A percentile compares a stretch with the other conserved stretches of the same genome.
Conservation (phyloP, 2,329 filamentous ascomycete species). For the Penicillium sumatraense region DNA sequence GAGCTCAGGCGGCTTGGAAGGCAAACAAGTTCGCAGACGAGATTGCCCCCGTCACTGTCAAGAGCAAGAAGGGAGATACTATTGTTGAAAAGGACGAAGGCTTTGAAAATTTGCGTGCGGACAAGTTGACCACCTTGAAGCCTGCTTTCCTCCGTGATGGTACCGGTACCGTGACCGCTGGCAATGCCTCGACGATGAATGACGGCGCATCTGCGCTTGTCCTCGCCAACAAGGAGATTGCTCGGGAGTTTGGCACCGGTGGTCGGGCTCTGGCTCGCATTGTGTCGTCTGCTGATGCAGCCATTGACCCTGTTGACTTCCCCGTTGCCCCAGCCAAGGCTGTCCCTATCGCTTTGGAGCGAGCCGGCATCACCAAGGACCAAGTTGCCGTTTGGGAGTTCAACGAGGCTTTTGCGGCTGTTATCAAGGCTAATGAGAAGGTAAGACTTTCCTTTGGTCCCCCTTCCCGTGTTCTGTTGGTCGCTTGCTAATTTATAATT, state of each 20-base stretch:
- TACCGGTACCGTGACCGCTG: slow-evolving; percentile 88
- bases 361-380: slow-evolving; percentile 87
- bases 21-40: slow-evolving; percentile 83
- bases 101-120: slow-evolving; percentile 81
- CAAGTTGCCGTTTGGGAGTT: slow-evolving; percentile 97
- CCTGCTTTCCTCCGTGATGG: slow-evolving; percentile 88
- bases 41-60: slow-evolving; percentile 84
- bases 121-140: slow-evolving; percentile 85
- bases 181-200: slow-evolving; percentile 92
- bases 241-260: slow-evolving; percentile 74
- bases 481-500: slow-evolving; percentile 17
- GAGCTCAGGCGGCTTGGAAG: slow-evolving; percentile 89
- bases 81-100: slow-evolving; percentile 85
- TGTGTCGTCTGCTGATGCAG: slow-evolving; percentile 84
- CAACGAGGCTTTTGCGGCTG: slow-evolving; percentile 96
- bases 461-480: not conserved
- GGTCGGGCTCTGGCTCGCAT: slow-evolving; percentile 88
- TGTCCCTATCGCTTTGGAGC: slow-evolving; percentile 83
- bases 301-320: slow-evolving; percentile 90
- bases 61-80: slow-evolving; percentile 79
- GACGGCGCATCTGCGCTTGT: slow-evolving; percentile 93
- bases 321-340: slow-evolving; percentile 90
- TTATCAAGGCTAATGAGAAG: slow-evolving; percentile 94
- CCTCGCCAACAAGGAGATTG: slow-evolving; percentile 78
- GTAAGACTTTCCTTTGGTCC: slow-evolving; percentile 47